Evolutionary conservation across 2,329 filamentous ascomycete genomes (phyloP).

Genomic region (Xylariaceae sp.): DNA sequence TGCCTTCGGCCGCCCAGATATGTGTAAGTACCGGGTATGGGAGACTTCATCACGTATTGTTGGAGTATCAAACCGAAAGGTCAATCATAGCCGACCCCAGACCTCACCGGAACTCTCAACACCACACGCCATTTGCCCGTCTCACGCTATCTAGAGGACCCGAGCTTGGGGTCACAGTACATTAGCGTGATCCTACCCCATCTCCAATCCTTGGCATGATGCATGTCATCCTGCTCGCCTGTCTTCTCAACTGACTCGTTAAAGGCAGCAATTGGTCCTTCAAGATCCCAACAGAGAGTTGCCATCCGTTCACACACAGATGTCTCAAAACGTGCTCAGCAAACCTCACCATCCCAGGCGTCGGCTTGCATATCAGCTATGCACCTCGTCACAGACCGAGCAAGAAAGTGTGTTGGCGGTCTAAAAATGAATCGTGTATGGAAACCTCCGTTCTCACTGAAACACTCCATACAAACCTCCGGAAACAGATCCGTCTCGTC

Average conservation of each 20-base stretch:
- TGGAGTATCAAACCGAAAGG: neutral
- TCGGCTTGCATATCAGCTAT: slow-evolving; percentile 19
- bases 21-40: too few relatives aligned
- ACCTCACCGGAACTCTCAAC: neutral
- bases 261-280: too few relatives aligned
- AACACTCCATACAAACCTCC: neutral
- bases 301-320: too few relatives aligned
- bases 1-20: too few relatives aligned
- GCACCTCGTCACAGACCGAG: slow-evolving; percentile 11
- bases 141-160: neutral
- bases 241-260: too few relatives aligned
- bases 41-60: too few relatives aligned
- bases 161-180: neutral
- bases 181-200: neutral
- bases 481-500: neutral
- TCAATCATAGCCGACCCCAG: neutral
- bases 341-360: slow-evolving; percentile 6
- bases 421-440: neutral
- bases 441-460: neutral
- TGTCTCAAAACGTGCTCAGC: too few relatives aligned
- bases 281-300: too few relatives aligned
- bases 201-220: too few relatives aligned
- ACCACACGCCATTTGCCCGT: neutral
- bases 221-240: too few relatives aligned
- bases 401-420: slow-evolving; percentile 7